These are phyloP conservation scores for Suhomyces bokatorum DNA, from an alignment of 1,139 yeast species.

Conservation along the genomic window DNA sequence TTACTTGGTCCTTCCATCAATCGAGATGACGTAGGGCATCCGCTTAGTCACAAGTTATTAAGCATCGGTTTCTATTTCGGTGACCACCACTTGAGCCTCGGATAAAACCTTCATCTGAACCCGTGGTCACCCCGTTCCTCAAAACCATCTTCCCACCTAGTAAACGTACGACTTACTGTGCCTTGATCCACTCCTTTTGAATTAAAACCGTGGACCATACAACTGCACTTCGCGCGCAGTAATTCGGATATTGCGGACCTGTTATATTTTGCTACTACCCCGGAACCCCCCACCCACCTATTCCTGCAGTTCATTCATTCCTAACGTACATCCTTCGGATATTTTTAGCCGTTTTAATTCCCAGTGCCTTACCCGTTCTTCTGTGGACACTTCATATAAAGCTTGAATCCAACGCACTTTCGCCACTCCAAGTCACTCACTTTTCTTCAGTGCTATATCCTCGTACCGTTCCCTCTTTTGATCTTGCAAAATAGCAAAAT, in stretches of 20 bases:
- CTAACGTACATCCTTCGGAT: background rate
- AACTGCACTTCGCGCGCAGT: background rate
- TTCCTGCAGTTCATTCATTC: background rate
- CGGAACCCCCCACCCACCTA: background rate
- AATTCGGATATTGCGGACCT: conserved; percentile 1
- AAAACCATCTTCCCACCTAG: no score
- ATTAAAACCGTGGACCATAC: no score
- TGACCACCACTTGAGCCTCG: no score
- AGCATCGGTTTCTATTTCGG: no score
- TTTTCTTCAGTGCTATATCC: background rate
- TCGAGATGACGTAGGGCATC: no score
- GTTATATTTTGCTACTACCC: background rate
- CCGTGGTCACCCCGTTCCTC: no score
- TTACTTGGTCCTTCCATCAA: no score
- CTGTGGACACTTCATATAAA: background rate
- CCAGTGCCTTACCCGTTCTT: background rate
- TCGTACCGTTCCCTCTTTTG: background rate
- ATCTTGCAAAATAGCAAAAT: background rate
- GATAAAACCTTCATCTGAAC: no score
- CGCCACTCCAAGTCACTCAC: background rate
- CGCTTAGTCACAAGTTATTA: no score
- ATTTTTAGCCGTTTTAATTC: background rate
- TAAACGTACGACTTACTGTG: no score
- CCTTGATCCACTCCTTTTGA: no score
- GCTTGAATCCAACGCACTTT: background rate